Base-by-base conservation (phyloP, 768 basidiomycete species). In the Russula vinacea region DNA sequence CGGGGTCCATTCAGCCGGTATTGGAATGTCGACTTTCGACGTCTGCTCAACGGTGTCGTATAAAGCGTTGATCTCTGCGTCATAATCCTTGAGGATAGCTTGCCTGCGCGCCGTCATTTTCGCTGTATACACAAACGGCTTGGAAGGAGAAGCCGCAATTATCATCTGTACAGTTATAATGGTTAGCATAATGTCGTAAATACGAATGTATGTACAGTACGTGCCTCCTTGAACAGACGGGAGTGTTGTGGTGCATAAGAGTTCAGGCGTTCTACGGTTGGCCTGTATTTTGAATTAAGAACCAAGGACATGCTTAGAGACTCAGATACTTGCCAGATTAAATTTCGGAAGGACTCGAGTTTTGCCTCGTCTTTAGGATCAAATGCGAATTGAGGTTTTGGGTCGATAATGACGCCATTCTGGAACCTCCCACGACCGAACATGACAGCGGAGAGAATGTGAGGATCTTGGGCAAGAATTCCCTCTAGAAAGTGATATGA, bases 191-290 rank as follows among this genome's bases (percentile, higher is more conserved):
- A 5, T 2, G 50, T 11, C 29, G n/a, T 5, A 37, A 14, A 33
- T 22, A 11, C 2, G 11, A 22, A 17, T n/a, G 5, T 17, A 56
- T 10, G 49, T 58, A 62, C 69, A 9, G 49, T 58, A 62, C 69
- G 45, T 13, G 77, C 78, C 75, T 80, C 79, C 62, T 80, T 81
- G 72, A 81, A 81, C 4, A 82, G 68, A 22, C 79, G 69, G 0
- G 79, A 80, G 65, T 81, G 80, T 37, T 74, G 70, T 9, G 81
- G 81, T 0, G 80, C 79, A 56, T 70, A 75, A 22, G 65, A 65
- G 60, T 81, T 83, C 57, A 77, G 71, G 51, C 74, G 65, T 59
- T 80, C 75, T 5, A 81, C 72, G 8, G 74, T 78, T 0, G 78
- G 72, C 79, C 78, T 81, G 37, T 16, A n/a, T 47, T 33, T 55